These are phyloP conservation scores for Farysia itapuensis DNA, from an alignment of 1,284 basidiomycete genomes.

Conservation along the genomic window DNA sequence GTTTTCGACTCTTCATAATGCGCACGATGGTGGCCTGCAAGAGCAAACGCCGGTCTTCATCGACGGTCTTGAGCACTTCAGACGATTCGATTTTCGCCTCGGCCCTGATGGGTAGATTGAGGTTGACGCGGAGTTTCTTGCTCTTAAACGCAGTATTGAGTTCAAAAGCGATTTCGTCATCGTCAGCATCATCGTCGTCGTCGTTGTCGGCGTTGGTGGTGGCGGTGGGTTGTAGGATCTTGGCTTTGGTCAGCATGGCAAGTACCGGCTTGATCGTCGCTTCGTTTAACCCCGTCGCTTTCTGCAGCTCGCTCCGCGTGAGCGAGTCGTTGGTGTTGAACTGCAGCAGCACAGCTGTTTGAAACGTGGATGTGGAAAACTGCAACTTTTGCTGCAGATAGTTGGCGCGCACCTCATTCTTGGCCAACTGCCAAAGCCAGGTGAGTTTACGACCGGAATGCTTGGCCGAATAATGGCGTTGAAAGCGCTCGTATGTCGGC, in stretches of 20 bases:
- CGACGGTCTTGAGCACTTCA: constrained; percentile 91
- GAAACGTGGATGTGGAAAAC: constrained; percentile 90
- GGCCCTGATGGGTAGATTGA: constrained; percentile 91
- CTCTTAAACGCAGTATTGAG: constrained; percentile 76
- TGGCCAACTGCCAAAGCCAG: constrained; percentile 97
- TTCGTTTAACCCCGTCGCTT: constrained; percentile 80
- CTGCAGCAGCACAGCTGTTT: constrained; percentile 89
- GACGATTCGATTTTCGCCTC: constrained; percentile 88
- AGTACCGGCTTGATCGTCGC: constrained; percentile 83
- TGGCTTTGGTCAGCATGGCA: constrained; percentile 80
- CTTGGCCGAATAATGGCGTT: constrained; percentile 89
- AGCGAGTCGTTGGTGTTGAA: constrained; percentile 86
- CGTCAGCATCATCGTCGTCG: background rate
- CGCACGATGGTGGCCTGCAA: constrained; percentile 97
- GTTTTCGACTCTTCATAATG: constrained; percentile 95
- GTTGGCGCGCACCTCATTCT: constrained; percentile 91
- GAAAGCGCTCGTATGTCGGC: constrained; percentile 86
- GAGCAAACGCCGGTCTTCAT: constrained; percentile 95
- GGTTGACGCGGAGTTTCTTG: constrained; percentile 80
- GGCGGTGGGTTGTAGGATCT: constrained; percentile 70
- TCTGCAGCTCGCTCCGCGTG: constrained; percentile 75
- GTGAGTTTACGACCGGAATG: constrained; percentile 92
- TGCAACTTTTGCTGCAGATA: constrained; percentile 94
- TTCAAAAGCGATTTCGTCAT: constrained; percentile 73
- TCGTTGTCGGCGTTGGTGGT: background rate